Evolutionary conservation across 208 protist genomes (phyloP), one percentile per base, ranked within the genome.

Genomic region (Crithidia fasciculata): DNA sequence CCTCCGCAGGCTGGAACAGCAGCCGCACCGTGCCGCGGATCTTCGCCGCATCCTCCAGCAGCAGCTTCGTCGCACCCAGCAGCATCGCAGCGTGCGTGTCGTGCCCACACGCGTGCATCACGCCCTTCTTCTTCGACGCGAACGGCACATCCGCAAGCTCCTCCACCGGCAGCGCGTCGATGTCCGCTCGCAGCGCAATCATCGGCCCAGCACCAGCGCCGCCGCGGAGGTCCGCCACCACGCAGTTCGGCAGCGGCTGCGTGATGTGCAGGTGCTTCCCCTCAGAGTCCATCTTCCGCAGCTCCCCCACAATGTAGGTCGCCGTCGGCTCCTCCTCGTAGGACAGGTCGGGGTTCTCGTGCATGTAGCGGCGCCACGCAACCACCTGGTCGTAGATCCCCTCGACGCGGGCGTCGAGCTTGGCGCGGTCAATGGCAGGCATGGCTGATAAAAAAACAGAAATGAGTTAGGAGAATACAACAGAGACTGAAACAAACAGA

Each of bases 1-100:
- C 87, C 80, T 92, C 87, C 8, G 87, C 87, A 63, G 81, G 87
- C 78, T 92, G 87, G 65, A 92, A 92, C 50, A 92, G 75, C 71
- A 92, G 87, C n/a, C 87, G 87, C 58, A 92, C 84, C 13, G 84
- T 86, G 64, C 87, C 87, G 13, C 78, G 62, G 73, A 92, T 84
- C 64, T 68, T 61, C 49, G 71, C 76, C 49, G 72, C 74, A 45
- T 86, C 73, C 59, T 78, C 74, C 52, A 80, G 74, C 49, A 89
- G 80, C 63, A 89, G 73, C 78, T 85, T 78, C 37, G 80, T 73
- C 36, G 87, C 83, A 36, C 81, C 83, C 49, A 89, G 74, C 66
- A 92, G 84, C 76, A 86, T 85, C 49, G 86, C 86, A 15, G 83
- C 81, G 70, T 91, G 86, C 19, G 80, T 69, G 78, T 91, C 86